These are phyloP conservation scores for Plantago elongata DNA, from an alignment of 257 asterid genomes.

Conservation along the genomic window DNA sequence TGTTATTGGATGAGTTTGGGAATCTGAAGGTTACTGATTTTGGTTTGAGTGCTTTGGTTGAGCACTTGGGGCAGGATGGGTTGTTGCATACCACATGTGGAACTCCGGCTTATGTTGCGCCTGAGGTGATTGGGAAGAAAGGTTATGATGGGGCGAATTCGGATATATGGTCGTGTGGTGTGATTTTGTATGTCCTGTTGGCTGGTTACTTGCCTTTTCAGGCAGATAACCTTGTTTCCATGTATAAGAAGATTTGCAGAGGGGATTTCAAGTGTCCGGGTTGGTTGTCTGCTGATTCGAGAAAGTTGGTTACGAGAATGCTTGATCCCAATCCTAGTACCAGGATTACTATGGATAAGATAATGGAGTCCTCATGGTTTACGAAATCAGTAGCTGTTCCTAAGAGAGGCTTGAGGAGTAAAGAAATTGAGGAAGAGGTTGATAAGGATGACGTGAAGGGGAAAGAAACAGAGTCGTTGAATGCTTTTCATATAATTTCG, in stretches of 20 bases:
- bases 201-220: slow-evolving; percentile 55
- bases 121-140: slow-evolving; percentile 50
- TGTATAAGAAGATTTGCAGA: slow-evolving; percentile 43
- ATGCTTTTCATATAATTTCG: slow-evolving; percentile 55
- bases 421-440: slow-evolving; percentile 25
- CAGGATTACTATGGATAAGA: slow-evolving; percentile 34
- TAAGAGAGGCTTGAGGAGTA: neutral
- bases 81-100: slow-evolving; percentile 51
- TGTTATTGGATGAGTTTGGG: slow-evolving; percentile 42
- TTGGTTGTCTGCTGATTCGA: slow-evolving; percentile 50
- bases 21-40: slow-evolving; percentile 51
- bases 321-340: slow-evolving; percentile 48
- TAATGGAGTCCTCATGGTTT: slow-evolving; percentile 46
- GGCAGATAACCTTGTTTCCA: slow-evolving; percentile 36
- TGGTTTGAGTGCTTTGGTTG: slow-evolving; percentile 44
- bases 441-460: slow-evolving; percentile 7
- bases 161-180: slow-evolving; percentile 63
- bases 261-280: slow-evolving; percentile 60
- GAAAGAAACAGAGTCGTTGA: slow-evolving; percentile 33
- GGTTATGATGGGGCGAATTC: slow-evolving; percentile 56
- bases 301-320: slow-evolving; percentile 41
- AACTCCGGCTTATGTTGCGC: slow-evolving; percentile 50
- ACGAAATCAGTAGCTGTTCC: slow-evolving; percentile 34
- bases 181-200: slow-evolving; percentile 35
- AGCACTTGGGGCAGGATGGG: slow-evolving; percentile 42